Base-by-base conservation (phyloP, 495 filamentous ascomycete species). In the Penicillium cinerascens region DNA sequence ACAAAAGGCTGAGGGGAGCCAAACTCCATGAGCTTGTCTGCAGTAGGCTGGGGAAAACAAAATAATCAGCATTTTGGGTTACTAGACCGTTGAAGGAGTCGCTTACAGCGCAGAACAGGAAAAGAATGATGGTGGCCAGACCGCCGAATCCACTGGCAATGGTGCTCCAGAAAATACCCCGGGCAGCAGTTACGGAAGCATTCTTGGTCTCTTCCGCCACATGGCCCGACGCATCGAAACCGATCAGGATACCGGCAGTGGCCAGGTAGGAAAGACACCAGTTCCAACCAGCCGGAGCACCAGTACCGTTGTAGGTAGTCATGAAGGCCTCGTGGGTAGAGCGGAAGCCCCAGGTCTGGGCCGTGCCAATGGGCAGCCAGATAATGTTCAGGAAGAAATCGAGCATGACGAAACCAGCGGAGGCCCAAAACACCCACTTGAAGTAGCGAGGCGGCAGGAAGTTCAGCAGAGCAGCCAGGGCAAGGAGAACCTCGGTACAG, bases 231-330 rank as follows among this genome's bases (percentile, higher is more conserved):
- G 79, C 79, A 59, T 82, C 79, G 44, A 81, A 82, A 38, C 79
- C 79, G 42, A 82, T 80, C 52, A 82, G 56, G 47, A 82, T 78
- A 50, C 79, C 79, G n/a, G 79, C 79, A 9, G 79, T 82, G 18
- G 78, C 79, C 41, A 80, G 71, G 60, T 78, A 82, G 20, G 76
- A 79, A 27, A 82, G 69, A 72, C 78, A 80, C 79, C 79, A 82
- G 60, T 82, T 82, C 79, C 79, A 82, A 13, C 75, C 79, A 17
- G 68, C 63, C 1, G 78, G 76, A 4, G 78, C 78, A 23, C 78
- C 78, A 11, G 79, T 82, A 23, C 75, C 78, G 47, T 82, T 82
- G 58, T 78, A 82, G 1, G 78, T 81, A 8, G 78, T 71, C 68
- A 79, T 81, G 60, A 82, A 82, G 35, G 78, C 79, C 50, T 79